Evolutionary conservation across 176 grass and related monocot species (phyloP), one percentile per base, ranked within the genome.

Genomic region (Neostapfia colusana): DNA sequence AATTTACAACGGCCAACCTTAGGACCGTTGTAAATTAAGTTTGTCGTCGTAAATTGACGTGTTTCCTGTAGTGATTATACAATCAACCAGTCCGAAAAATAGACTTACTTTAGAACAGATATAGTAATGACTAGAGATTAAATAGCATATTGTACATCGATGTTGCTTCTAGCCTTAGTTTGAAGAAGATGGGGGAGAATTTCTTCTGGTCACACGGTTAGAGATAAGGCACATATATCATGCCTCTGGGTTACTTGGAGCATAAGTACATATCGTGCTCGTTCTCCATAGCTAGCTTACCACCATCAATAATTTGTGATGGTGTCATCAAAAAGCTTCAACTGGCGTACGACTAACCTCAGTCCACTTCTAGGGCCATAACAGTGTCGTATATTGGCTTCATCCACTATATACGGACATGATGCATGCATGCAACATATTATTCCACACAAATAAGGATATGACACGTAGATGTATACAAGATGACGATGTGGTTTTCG

Each of bases 281-380:
- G 57, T n/a, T 11, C 21, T 10, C 24, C 20, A 18, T 70, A 50
- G 41, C 3, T 40, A 70, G 42, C 27, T 42, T 50, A 46, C 17
- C 15, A 54, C 1, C 49, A n/a, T 12, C 69, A 79, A 74, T 79
- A 43, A 43, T 79, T 60, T 74, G n/a, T 50, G 45, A 67, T 79
- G 36, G 61, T 38, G 76, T 59, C 40, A 36, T 20, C 39, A 35
- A 15, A 85, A 73, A 49, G 55, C 20, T 79, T 69, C 69, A 79
- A 55, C 24, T 72, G 63, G 69, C 77, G 75, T 74, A 51, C 42
- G 18, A 55, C 78, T 66, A 82, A 78, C 35, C 17, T n/a, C 39
- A 57, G 65, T 89, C 83, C 54, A 70, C 44, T 79, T 82, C 61
- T 14, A 82, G 68, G 81, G 57, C 58, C 66, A 82, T 74, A 39